A percentile compares a stretch with the other conserved stretches of the same genome.
These are phyloP conservation scores for Aspergillus taichungensis DNA, from an alignment of 495 filamentous ascomycete species.

Conservation along the genomic window DNA sequence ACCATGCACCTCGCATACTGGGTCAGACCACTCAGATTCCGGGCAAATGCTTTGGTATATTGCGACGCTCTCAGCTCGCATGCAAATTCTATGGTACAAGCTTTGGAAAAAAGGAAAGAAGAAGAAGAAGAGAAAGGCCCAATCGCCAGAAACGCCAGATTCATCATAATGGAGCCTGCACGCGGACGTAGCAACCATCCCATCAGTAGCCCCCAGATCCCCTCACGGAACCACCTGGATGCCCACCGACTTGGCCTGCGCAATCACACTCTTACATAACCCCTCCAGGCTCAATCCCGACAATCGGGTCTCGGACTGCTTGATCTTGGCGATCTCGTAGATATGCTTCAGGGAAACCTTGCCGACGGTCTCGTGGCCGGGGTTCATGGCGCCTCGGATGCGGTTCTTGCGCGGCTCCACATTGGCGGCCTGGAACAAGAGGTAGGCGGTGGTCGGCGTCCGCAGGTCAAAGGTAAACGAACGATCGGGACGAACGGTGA, in stretches of 20 bases:
- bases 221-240: conserved; percentile 65
- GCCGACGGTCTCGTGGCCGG: conserved; percentile 72
- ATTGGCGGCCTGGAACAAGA: conserved; percentile 77
- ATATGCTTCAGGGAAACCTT: conserved; percentile 88
- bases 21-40: no score
- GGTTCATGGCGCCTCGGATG: conserved; percentile 66
- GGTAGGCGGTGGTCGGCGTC: conserved; percentile 82
- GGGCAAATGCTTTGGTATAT: no score
- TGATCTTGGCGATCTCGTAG: conserved; percentile 97
- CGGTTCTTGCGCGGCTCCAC: conserved; percentile 68
- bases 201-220: conserved; percentile 2
- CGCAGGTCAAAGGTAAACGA: conserved; percentile 89
- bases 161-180: conserved; percentile 10
- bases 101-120: neutral
- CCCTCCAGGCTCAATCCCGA: conserved; percentile 74
- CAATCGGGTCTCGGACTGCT: conserved; percentile 73
- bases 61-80: conserved; percentile 14
- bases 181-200: conserved; percentile 7
- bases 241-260: conserved; percentile 81
- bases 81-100: conserved; percentile 20
- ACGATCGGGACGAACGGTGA: conserved; percentile 89
- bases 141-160: conserved; percentile 14
- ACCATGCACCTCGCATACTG: no score
- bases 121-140: conserved; percentile 3
- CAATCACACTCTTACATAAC: conserved; percentile 75